phyloP scores from a whole-genome alignment of 75 land plant genomes.

The Pinus tabuliformis region DNA sequence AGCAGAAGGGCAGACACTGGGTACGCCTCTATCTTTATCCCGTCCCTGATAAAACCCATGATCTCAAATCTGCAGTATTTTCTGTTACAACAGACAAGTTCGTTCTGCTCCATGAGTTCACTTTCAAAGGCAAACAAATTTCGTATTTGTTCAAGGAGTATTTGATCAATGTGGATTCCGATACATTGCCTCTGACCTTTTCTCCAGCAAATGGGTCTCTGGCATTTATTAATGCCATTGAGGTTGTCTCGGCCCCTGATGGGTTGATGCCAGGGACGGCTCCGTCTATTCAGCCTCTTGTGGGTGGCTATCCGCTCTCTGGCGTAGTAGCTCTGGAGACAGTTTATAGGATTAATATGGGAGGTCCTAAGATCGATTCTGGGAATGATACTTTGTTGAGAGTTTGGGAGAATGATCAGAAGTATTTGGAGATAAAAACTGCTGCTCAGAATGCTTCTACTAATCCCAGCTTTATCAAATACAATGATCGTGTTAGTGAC shows the following conservation, averaged over 20 bases:
- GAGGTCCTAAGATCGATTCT: slow-evolving; percentile 59
- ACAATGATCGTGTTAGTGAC: slow-evolving; percentile 16
- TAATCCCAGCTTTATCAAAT: slow-evolving; percentile 15
- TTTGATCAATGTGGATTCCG: slow-evolving; percentile 53
- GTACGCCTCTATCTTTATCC: slow-evolving; percentile 80
- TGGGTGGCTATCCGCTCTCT: background rate
- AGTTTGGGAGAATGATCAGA: slow-evolving; percentile 54
- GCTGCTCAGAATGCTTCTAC: slow-evolving; percentile 34
- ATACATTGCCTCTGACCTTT: slow-evolving; percentile 39
- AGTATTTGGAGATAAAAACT: slow-evolving; percentile 17
- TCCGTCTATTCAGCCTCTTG: slow-evolving; percentile 23
- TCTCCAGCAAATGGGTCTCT: slow-evolving; percentile 48
- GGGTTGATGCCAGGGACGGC: slow-evolving; percentile 39
- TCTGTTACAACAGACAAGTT: slow-evolving; percentile 45
- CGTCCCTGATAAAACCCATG: slow-evolving; percentile 20
- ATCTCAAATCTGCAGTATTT: slow-evolving; percentile 59
- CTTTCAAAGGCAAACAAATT: background rate
- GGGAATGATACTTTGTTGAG: slow-evolving; percentile 63
- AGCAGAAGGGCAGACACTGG: slow-evolving; percentile 61
- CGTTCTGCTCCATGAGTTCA: slow-evolving; percentile 60
- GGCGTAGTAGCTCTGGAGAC: slow-evolving; percentile 45
- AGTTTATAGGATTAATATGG: slow-evolving; percentile 70
- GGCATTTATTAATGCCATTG: slow-evolving; percentile 81
- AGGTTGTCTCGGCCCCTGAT: slow-evolving; percentile 68
- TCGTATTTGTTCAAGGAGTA: slow-evolving; percentile 54